Evolutionary conservation across 768 basidiomycete species (phyloP), one percentile per base, ranked within the genome.

Genomic region (Terana coerulea): DNA sequence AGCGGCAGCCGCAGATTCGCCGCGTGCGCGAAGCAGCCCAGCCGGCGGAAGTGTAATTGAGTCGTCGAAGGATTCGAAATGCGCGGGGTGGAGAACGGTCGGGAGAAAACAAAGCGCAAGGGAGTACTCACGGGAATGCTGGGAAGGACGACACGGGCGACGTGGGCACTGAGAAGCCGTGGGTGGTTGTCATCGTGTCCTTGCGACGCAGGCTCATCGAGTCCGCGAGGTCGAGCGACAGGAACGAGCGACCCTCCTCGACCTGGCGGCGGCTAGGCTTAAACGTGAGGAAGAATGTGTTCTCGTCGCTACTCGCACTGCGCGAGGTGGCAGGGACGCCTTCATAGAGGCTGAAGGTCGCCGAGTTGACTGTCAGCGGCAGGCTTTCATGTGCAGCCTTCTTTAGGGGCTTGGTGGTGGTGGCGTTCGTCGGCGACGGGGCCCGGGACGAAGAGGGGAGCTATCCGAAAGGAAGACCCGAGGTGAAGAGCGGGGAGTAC

Each of bases 181-280:
- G 41, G 29, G 44, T 17, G 6, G 47, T 33, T 2, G 61, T 63
- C 14, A 58, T 54, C 1, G 68, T 70, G 35, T 62, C 60, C 48
- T 69, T 75, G 44, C 69, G 66, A 15, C 61, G 58, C 35, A 71
- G 62, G 24, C 70, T 71, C 39, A 73, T 73, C 2, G 73, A 67
- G 33, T 82, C 80, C 33, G 83, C 84, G 3, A 84, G 74, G 64
- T 87, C 85, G 49, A 87, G 76, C 30, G 80, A 86, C 45, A 87
- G 76, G 64, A 86, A 86, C 2, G 85, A 86, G 35, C 79, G 75
- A 60, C 51, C 64, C 15, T 55, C 55, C 22, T 61, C 60, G 35
- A 47, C 42, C 36, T 75, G 72, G 28, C 74, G 70, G 46, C 67
- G 69, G 33, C 58, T 52, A 14, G 72, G 67, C 56, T 73, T 71